A percentile compares a stretch with the other conserved stretches of the same genome.
Conservation (phyloP, 805 yeast species). For the Metahyphopichia silvanorum region DNA sequence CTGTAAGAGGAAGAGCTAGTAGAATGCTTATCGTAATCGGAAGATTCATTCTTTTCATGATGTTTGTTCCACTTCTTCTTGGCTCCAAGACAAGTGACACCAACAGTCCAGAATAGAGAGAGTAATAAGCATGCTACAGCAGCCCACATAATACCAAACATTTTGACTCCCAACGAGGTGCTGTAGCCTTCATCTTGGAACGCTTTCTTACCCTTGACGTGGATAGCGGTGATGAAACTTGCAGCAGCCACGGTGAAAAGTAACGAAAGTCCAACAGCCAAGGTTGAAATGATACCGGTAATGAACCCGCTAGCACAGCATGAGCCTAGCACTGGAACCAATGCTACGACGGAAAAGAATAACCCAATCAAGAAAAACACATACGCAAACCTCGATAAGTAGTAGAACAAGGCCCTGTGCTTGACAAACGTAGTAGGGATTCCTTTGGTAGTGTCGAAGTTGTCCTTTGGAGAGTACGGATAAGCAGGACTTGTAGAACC, state of each 20-base stretch:
- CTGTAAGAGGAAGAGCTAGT: slow-evolving; percentile 1
- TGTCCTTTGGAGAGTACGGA: slow-evolving; percentile 30
- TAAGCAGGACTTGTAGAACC: slow-evolving; percentile 18
- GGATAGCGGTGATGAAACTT: slow-evolving; percentile 51
- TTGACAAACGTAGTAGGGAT: slow-evolving; percentile 52
- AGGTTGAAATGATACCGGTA: slow-evolving; percentile 1
- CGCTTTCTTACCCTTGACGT: slow-evolving; percentile 48
- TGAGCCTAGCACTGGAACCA: slow-evolving; percentile 36
- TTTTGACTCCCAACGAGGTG: slow-evolving; percentile 45
- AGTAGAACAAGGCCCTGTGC: slow-evolving; percentile 54
- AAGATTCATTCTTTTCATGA: background rate
- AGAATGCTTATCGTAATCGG: background rate
- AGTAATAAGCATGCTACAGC: slow-evolving; percentile 23
- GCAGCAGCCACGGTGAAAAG: slow-evolving; percentile 46
- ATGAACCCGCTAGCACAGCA: background rate
- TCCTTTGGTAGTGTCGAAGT: slow-evolving; percentile 12
- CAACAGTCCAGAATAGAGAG: slow-evolving; percentile 7
- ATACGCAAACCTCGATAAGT: slow-evolving; percentile 50
- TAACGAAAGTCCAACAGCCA: slow-evolving; percentile 20
- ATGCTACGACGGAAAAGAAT: slow-evolving; percentile 53
- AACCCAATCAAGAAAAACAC: slow-evolving; percentile 46
- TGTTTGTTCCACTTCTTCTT: background rate
- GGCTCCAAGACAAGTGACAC: slow-evolving; percentile 4
- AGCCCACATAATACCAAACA: slow-evolving; percentile 67
- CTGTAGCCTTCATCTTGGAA: slow-evolving; percentile 41